These are phyloP conservation scores for Dactylis glomerata DNA, from an alignment of 176 grass and related monocot species.

Conservation along the genomic window DNA sequence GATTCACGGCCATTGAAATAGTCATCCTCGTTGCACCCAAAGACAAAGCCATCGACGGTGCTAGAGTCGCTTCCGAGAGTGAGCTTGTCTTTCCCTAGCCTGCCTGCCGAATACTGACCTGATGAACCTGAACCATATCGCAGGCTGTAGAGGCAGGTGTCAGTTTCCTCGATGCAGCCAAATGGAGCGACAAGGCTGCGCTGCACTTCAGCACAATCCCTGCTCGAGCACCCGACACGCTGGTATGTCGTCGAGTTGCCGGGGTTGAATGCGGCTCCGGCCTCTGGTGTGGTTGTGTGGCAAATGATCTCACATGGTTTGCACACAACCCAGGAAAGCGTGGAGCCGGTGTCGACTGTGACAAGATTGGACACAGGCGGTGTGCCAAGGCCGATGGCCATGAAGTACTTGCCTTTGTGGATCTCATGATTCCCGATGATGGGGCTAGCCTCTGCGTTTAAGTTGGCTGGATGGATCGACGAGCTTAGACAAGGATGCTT, in stretches of 20 bases:
- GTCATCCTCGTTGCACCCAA: conserved; percentile 25
- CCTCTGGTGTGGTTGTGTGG: background rate
- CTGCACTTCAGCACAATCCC: background rate
- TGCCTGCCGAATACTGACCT: conserved; percentile 1
- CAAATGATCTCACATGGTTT: background rate
- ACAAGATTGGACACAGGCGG: conserved; percentile 33
- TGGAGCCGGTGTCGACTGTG: conserved; percentile 37
- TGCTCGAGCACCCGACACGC: background rate
- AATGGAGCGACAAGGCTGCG: background rate
- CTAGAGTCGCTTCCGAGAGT: background rate
- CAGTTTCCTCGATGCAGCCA: conserved; percentile 19
- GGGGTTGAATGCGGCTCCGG: background rate
- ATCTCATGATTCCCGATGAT: conserved; percentile 10
- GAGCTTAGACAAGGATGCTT: conserved; percentile 9
- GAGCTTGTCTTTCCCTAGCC: conserved; percentile 21
- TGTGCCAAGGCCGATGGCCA: conserved; percentile 32
- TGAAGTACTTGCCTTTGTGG: conserved; percentile 28
- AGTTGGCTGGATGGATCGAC: background rate
- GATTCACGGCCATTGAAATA: background rate
- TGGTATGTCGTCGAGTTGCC: conserved; percentile 8
- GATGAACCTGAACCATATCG: conserved; percentile 7
- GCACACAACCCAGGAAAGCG: conserved; percentile 37
- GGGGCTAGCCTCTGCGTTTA: conserved; percentile 1
- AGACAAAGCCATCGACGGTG: background rate
- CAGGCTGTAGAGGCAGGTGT: conserved; percentile 28